Evolutionary conservation across 2,329 filamentous ascomycete genomes (phyloP), one percentile per base, ranked within the genome.

Genomic region (Ophiostoma pallidulum): DNA sequence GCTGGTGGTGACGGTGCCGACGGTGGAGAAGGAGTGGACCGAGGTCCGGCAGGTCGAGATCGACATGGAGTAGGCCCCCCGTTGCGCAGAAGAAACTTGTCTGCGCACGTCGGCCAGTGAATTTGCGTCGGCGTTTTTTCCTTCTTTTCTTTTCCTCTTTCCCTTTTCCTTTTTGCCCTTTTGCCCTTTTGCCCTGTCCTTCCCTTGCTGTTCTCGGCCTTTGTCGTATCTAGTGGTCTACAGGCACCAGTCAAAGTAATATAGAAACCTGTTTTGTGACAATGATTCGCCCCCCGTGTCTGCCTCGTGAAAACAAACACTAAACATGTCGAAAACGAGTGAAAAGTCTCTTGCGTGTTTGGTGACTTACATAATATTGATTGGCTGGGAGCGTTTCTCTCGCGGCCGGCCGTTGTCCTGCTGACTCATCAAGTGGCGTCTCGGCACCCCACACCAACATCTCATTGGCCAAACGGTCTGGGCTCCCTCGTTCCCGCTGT

Each of bases 1-100:
- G 1, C 63, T 94, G 55, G 70, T 82, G 31, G 72, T 94, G n/a
- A 80, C 77, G n/a, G 77, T 94, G 2, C 85, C 85, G 8, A 90
- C 88, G 69, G 58, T 59, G 36, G 47, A 49, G 36, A 77, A 72
- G 63, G 78, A 78, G 55, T 80, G 78, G 69, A 83, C 78, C 55
- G 75, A 80, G 57, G 70, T 81, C 51, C 72, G 70, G 59, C 75
- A 74, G 62, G 72, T 82, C 35, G 75, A 81, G 48, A 74, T 81
- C 51, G 64, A 74, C 56, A 77, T 64, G 41, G 13, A n/a, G 41
- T 13, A 43, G 41, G 41, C 29, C 31, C 41, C 20, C 41, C n/a
- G n/a, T n/a, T n/a, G n/a, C n/a, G n/a, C n/a, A n/a, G n/a, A n/a
- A n/a, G n/a, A n/a, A n/a, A n/a, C n/a, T n/a, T n/a, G n/a, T n/a